phyloP scores from a whole-genome alignment of 1,284 basidiomycete species.

The Ustilago vetiveriae region DNA sequence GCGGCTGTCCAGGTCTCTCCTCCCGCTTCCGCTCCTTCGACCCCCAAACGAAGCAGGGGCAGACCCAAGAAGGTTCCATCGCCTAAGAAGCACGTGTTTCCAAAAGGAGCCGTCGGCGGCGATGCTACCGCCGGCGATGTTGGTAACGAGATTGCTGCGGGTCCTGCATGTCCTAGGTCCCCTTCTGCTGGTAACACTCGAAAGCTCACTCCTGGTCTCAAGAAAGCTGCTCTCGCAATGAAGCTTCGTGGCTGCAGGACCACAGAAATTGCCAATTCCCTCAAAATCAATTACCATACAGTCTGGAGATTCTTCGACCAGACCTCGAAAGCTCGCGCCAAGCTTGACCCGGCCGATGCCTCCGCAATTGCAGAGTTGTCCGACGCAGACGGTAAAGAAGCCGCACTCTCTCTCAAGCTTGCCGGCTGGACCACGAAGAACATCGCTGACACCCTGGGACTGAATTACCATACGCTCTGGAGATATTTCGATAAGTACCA shows the following conservation, averaged over 20 bases:
- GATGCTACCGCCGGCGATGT: too few relatives aligned
- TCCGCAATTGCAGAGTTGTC: not conserved
- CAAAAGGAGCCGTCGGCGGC: not conserved
- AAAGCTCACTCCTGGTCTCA: not conserved
- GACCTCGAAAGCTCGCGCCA: constrained; percentile 3
- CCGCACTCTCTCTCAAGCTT: constrained; percentile 17
- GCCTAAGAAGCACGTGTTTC: not conserved
- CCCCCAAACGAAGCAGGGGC: constrained; percentile 8
- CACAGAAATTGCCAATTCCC: constrained; percentile 8
- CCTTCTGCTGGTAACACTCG: not conserved
- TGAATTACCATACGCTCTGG: constrained; percentile 27
- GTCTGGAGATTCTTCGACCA: constrained; percentile 8
- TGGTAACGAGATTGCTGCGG: too few relatives aligned
- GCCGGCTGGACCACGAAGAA: constrained; percentile 12
- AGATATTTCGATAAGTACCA: constrained; percentile 13
- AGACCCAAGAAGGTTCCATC: constrained; percentile 3
- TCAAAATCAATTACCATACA: constrained; percentile 20
- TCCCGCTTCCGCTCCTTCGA: constrained; percentile 2
- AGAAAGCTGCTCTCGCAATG: constrained; percentile 12
- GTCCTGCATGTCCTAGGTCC: not conserved
- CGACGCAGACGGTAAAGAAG: constrained; percentile 13
- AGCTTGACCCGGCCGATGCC: not conserved
- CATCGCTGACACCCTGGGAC: constrained; percentile 16
- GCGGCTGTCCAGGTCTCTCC: too few relatives aligned
- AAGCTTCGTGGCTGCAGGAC: constrained; percentile 10